Base-by-base conservation (phyloP, 2,329 filamentous ascomycete genomes). In the Alternaria brassicae region DNA sequence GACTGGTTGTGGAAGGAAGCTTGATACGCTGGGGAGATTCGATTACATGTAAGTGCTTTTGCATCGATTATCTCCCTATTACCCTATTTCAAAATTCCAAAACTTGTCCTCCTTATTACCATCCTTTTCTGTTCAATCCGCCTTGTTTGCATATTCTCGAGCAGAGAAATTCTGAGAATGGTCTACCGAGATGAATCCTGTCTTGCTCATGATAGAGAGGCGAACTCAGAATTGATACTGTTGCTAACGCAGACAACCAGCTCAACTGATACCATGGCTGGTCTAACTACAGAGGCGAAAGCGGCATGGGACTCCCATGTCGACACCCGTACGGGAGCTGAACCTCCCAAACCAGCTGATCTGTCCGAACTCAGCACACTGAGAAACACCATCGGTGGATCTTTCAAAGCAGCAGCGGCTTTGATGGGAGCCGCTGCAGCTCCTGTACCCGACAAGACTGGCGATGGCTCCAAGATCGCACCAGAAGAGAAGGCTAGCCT, bases 381-480 rank as follows among this genome's bases (percentile, higher is more conserved):
- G 10, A 68, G 72, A 30, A 72, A 70, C 56, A 67, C 64, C 6
- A 58, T 77, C n/a, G 70, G 70, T 6, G 58, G 48, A 3, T 63
- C 72, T 4, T 75, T 78, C 68, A 72, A 66, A 51, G 62, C 68
- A 23, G 53, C 73, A 21, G 69, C 70, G 5, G 60, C 59, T 17
- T 50, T 79, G 4, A 54, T 78, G 8, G 71, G 70, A 19, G 73
- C 75, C 3, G 70, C 71, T 15, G 37, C 62, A 6, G 70, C 71
- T 19, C 68, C 75, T 3, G 54, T 78, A 0, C 76, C 77, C 7
- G 61, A 71, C 34, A 71, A 79, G 19, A 82, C 80, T 3, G 81
- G 80, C 10, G 78, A 83, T 72, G 81, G 81, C 19, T 77, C 79
- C 3, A 70, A 78, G 45, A 62, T 81, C 9, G 56, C 65, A 15